Conservation (phyloP, 2,329 filamentous ascomycete species). For the Periglandula ipomoeae region DNA sequence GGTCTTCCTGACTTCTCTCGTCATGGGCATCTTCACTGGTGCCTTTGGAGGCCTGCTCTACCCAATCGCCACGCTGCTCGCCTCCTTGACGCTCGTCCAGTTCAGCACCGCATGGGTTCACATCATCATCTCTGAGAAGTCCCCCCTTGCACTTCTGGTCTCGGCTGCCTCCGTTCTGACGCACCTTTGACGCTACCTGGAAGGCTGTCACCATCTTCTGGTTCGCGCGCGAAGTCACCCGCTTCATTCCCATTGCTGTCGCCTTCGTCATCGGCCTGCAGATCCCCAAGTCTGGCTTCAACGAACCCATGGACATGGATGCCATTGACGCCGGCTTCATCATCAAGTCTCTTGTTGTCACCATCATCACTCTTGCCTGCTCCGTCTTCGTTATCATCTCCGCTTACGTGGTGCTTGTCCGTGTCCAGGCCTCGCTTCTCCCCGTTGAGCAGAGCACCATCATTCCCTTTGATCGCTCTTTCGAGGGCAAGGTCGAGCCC, state of each 20-base stretch:
- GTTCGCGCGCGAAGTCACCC: conserved; percentile 42
- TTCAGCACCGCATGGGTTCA: conserved; percentile 76
- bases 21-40: conserved; percentile 35
- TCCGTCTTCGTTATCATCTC: conserved; percentile 63
- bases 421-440: conserved; percentile 80
- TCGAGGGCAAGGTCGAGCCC: conserved; percentile 68
- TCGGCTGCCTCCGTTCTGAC: conserved; percentile 58
- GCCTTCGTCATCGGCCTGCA: conserved; percentile 36
- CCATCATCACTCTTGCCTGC: conserved; percentile 37
- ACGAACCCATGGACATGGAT: conserved; percentile 21
- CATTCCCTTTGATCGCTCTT: conserved; percentile 83
- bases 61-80: conserved; percentile 37
- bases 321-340: conserved; percentile 20
- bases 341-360: conserved; percentile 36
- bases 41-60: conserved; percentile 36
- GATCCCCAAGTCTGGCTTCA: conserved; percentile 26
- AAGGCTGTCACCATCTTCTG: conserved; percentile 57
- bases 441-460: conserved; percentile 74
- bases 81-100: conserved; percentile 54
- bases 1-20: conserved; percentile 20
- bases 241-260: conserved; percentile 34
- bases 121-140: conserved; percentile 67
- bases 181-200: conserved; percentile 58
- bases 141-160: conserved; percentile 53
- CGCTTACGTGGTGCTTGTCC: conserved; percentile 64